These are phyloP conservation scores for Trichoderma sp. DNA, from an alignment of 2,329 filamentous ascomycete species.

Conservation along the genomic window DNA sequence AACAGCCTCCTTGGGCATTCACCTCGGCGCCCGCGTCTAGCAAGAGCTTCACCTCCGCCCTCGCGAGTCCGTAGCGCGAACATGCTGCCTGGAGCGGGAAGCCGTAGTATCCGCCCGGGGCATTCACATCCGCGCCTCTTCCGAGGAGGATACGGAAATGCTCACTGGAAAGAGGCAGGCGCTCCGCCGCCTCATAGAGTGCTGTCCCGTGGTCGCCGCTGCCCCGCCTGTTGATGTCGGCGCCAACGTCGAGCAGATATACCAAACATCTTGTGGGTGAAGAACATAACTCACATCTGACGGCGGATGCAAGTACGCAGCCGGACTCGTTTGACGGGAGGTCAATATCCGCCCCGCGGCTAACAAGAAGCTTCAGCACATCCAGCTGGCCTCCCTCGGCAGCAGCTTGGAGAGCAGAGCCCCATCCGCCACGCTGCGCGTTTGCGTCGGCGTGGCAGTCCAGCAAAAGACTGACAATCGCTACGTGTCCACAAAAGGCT, in stretches of 20 bases:
- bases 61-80: accelerated
- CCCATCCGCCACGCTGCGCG: background rate
- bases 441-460: background rate
- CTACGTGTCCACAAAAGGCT: accelerated
- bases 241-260: background rate
- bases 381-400: background rate
- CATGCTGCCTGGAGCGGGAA: background rate
- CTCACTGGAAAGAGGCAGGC: background rate
- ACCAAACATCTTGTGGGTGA: background rate
- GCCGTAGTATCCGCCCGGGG: background rate
- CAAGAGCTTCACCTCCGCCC: background rate
- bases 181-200: background rate
- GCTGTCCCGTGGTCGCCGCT: background rate
- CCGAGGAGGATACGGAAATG: background rate
- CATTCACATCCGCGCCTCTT: background rate
- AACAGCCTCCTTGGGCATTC: background rate
- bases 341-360: background rate
- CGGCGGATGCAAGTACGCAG: background rate
- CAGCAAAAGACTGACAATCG: background rate
- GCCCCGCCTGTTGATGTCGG: background rate
- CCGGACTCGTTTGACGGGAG: background rate
- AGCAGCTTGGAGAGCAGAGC: background rate
- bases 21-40: background rate
- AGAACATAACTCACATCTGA: background rate
- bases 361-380: background rate